Percentiles rank a stretch among this genome's conserved stretches.
Conservation (phyloP, 2,329 filamentous ascomycete species). For the Sporothrix dimorphospora region DNA sequence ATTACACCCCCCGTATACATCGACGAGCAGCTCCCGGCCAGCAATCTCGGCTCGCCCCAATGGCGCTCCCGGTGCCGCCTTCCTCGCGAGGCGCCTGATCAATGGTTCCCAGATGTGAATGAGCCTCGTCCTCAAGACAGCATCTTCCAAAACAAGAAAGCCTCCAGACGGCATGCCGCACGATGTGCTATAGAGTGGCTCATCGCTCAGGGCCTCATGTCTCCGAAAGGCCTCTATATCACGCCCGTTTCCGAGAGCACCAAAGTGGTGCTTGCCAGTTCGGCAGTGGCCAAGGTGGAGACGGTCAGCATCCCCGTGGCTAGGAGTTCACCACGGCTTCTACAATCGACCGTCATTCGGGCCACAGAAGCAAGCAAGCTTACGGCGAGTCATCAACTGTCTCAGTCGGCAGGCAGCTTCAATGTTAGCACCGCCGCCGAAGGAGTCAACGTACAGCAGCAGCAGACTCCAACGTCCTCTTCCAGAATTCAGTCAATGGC, state of each 20-base stretch:
- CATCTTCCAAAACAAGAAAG: constrained; percentile 53
- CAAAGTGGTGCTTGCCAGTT: not conserved
- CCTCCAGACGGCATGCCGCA: constrained; percentile 58
- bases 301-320: not conserved
- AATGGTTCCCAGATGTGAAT: constrained; percentile 36
- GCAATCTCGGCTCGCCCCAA: constrained; percentile 20
- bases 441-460: no score
- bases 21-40: constrained; percentile 31
- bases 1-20: constrained; percentile 33
- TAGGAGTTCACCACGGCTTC: not conserved
- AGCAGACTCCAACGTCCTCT: not conserved
- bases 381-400: not conserved
- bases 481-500: constrained; percentile 21
- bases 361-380: not conserved
- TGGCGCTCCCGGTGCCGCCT: constrained; percentile 39
- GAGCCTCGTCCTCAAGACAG: constrained; percentile 38
- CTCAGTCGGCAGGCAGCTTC: not conserved
- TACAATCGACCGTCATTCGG: not conserved
- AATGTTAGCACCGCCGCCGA: not conserved
- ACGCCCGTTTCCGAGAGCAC: not conserved
- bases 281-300: not conserved
- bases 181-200: constrained; percentile 52
- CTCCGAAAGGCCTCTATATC: constrained; percentile 33
- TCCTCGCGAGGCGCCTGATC: constrained; percentile 33
- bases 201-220: constrained; percentile 38